Percentiles rank a stretch among this genome's conserved stretches.
These are phyloP conservation scores for Helenozyma baotianmanensis DNA, from an alignment of 805 yeast genomes.

Conservation along the genomic window DNA sequence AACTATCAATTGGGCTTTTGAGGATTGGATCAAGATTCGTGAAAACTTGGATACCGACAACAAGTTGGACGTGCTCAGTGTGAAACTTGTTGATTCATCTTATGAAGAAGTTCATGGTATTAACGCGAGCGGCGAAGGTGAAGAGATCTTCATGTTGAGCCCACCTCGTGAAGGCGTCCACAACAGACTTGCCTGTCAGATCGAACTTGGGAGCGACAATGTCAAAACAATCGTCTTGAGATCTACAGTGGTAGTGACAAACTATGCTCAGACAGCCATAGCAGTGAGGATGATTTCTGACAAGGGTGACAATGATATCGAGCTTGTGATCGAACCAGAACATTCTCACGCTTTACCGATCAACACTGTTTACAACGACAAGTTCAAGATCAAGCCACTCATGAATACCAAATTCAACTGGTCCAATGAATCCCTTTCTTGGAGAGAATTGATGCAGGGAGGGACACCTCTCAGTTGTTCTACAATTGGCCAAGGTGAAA, in stretches of 20 bases:
- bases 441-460: slow-evolving; percentile 55
- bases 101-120: slow-evolving; percentile 54
- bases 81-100: slow-evolving; percentile 52
- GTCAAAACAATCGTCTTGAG: slow-evolving; percentile 74
- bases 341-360: slow-evolving; percentile 68
- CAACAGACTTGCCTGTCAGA: slow-evolving; percentile 69
- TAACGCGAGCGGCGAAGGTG: slow-evolving; percentile 79
- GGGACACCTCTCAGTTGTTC: slow-evolving; percentile 61
- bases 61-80: slow-evolving; percentile 56
- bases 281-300: slow-evolving; percentile 40
- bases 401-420: slow-evolving; percentile 55
- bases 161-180: slow-evolving; percentile 66
- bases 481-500: slow-evolving; percentile 33
- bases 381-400: slow-evolving; percentile 59
- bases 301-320: slow-evolving; percentile 19
- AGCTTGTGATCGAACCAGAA: slow-evolving; percentile 49
- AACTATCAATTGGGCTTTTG: slow-evolving; percentile 80
- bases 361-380: slow-evolving; percentile 54
- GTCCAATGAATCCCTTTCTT: slow-evolving; percentile 58
- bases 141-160: slow-evolving; percentile 59
- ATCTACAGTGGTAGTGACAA: slow-evolving; percentile 68
- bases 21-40: slow-evolving; percentile 86
- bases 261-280: slow-evolving; percentile 56
- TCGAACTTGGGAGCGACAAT: slow-evolving; percentile 65
- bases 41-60: slow-evolving; percentile 69